Percentiles rank a stretch among this genome's conserved stretches.
Conservation (phyloP, 1,284 basidiomycete species). For the Ceratobasidium sp. region DNA sequence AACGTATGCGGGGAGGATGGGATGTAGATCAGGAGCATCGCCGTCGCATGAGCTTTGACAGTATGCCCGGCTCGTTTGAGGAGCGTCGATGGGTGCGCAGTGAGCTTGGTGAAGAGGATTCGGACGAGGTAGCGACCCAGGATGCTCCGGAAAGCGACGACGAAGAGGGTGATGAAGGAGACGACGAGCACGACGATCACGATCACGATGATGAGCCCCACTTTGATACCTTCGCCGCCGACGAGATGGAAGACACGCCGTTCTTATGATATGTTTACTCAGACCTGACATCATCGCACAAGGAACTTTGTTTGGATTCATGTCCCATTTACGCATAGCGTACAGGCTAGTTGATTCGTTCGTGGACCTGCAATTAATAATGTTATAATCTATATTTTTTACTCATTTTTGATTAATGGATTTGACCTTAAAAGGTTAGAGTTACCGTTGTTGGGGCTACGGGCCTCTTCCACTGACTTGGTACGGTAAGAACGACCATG, state of each 20-base stretch:
- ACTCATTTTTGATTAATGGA: neutral
- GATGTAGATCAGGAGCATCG: slow-evolving; percentile 60
- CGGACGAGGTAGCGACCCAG: slow-evolving; percentile 47
- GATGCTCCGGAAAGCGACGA: slow-evolving; percentile 41
- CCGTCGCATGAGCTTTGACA: slow-evolving; percentile 56
- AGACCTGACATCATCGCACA: neutral
- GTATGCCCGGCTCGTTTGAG: slow-evolving; percentile 80
- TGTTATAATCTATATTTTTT: neutral
- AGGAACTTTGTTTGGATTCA: slow-evolving; percentile 19
- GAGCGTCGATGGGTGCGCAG: slow-evolving; percentile 52
- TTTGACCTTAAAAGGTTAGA: neutral
- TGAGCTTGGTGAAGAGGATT: slow-evolving; percentile 45
- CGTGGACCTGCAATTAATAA: slow-evolving; percentile 23
- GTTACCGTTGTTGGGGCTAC: slow-evolving; percentile 25
- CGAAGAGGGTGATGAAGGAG: slow-evolving; percentile 45
- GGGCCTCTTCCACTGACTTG: slow-evolving; percentile 6
- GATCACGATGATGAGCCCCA: slow-evolving; percentile 63
- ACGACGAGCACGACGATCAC: slow-evolving; percentile 53
- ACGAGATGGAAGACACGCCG: slow-evolving; percentile 85
- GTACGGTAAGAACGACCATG: slow-evolving; percentile 5
- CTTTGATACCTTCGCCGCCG: slow-evolving; percentile 79
- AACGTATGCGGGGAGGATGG: slow-evolving; percentile 50
- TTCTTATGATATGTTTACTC: slow-evolving; percentile 58
- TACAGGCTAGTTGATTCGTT: slow-evolving; percentile 15
- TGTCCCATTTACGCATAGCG: slow-evolving; percentile 28